Evolutionary conservation across 2,329 filamentous ascomycete species (phyloP).

Genomic region (Cercospora berteroae): DNA sequence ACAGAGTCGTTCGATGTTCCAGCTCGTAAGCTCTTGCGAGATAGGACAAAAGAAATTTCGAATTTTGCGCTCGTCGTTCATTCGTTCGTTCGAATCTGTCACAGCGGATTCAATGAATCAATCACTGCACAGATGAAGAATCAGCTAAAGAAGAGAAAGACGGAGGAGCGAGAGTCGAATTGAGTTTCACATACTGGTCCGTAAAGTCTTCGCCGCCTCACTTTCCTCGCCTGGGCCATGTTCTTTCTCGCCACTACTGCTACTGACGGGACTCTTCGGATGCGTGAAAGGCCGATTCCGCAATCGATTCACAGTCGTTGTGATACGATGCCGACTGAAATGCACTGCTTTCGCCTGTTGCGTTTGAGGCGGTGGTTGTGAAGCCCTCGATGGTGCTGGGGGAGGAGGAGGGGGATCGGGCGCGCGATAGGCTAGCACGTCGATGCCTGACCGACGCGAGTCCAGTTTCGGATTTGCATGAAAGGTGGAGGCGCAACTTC

Average conservation of each 20-base stretch:
- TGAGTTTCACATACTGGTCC: background rate
- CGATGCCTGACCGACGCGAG: background rate
- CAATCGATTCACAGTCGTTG: background rate
- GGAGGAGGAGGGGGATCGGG: background rate
- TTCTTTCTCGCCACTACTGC: background rate
- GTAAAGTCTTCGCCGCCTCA: background rate
- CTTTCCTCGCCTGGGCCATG: background rate
- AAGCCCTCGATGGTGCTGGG: background rate
- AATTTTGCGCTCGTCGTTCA: background rate
- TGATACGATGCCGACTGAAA: constrained; percentile 2
- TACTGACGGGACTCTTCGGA: background rate
- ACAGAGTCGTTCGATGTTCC: no score
- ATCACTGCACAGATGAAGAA: background rate
- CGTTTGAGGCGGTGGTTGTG: background rate
- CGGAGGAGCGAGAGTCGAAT: background rate
- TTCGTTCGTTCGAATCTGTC: background rate
- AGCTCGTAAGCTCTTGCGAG: no score
- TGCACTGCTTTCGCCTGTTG: background rate
- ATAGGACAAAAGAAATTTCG: background rate
- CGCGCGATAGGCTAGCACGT: background rate
- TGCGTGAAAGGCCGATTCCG: background rate
- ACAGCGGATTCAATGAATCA: background rate
- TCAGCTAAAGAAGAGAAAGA: background rate
- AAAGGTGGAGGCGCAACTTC: background rate
- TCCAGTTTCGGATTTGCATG: background rate